Conservation (phyloP, 148 eudicot species). For the Simmondsia chinensis region DNA sequence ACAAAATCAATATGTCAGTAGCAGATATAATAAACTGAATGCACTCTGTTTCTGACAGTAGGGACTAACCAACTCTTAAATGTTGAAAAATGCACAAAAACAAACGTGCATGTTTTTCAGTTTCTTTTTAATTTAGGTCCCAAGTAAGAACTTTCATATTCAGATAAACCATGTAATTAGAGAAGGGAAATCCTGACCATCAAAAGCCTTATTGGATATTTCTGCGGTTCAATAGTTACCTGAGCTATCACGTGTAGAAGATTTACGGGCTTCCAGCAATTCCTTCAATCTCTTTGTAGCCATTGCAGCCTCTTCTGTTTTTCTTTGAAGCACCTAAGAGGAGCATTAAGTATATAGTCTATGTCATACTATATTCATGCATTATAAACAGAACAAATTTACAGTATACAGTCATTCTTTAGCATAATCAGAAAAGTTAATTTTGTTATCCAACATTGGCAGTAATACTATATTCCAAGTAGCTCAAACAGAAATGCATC, state of each 20-base stretch:
- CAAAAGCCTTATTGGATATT: no score
- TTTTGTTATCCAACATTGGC: no score
- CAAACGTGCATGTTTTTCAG: background rate
- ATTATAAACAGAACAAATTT: background rate
- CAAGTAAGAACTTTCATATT: no score
- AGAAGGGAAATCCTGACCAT: no score
- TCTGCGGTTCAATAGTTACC: constrained; percentile 52
- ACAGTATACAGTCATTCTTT: no score
- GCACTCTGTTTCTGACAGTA: background rate
- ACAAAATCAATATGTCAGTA: constrained; percentile 11
- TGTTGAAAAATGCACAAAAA: background rate
- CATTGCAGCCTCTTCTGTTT: constrained; percentile 99
- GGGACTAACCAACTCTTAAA: background rate
- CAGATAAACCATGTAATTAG: no score
- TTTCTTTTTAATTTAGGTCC: no score
- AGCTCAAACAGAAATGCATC: background rate
- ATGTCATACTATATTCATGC: background rate
- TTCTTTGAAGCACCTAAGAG: constrained; percentile 92
- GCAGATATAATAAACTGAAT: background rate
- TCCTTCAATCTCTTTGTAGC: constrained; percentile 98
- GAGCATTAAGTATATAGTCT: background rate
- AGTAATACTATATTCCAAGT: no score
- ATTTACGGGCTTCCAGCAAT: constrained; percentile 91
- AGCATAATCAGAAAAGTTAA: no score
- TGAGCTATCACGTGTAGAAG: constrained; percentile 67